Percentiles rank a stretch among this genome's conserved stretches.
Evolutionary conservation across 768 basidiomycete genomes (phyloP).

Genomic region (Galerina marginata): DNA sequence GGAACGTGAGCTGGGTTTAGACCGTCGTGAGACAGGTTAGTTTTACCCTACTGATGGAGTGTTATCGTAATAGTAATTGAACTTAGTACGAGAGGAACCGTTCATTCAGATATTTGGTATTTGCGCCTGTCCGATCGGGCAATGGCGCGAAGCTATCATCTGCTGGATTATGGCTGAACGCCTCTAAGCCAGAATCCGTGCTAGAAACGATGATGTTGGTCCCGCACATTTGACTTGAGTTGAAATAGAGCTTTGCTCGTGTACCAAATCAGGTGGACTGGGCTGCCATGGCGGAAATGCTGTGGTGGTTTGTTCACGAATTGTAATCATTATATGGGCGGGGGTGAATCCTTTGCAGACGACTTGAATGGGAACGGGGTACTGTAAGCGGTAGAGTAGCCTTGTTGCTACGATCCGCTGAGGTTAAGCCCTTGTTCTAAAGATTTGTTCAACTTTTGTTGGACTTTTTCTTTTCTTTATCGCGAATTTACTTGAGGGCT

Average conservation of each 20-base stretch:
- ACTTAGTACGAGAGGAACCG: slow-evolving; percentile 85
- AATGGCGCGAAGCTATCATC: slow-evolving; percentile 82
- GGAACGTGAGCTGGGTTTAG: slow-evolving; percentile 85
- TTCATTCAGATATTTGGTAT: slow-evolving; percentile 85
- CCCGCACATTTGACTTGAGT: slow-evolving; percentile 69
- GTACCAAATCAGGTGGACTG: slow-evolving; percentile 65
- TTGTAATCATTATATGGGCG: slow-evolving; percentile 70
- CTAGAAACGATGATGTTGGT: slow-evolving; percentile 76
- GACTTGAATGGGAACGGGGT: slow-evolving; percentile 78
- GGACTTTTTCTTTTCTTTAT: slow-evolving; percentile 46
- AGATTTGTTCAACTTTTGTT: slow-evolving; percentile 65
- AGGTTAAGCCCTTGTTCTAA: slow-evolving; percentile 76
- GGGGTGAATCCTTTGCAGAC: slow-evolving; percentile 82
- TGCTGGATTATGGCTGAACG: slow-evolving; percentile 86
- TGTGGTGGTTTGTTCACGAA: slow-evolving; percentile 53
- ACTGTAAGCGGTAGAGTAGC: slow-evolving; percentile 81
- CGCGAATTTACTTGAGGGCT: slow-evolving; percentile 44
- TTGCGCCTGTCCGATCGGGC: slow-evolving; percentile 80
- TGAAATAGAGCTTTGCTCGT: slow-evolving; percentile 73
- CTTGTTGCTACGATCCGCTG: slow-evolving; percentile 81
- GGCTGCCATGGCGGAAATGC: slow-evolving; percentile 60
- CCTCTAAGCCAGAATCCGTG: slow-evolving; percentile 85
- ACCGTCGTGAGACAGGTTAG: slow-evolving; percentile 86
- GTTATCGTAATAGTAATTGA: slow-evolving; percentile 79
- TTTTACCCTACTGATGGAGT: slow-evolving; percentile 85